Evolutionary conservation across 768 basidiomycete species (phyloP).

Genomic region (Suillus occidentalis): DNA sequence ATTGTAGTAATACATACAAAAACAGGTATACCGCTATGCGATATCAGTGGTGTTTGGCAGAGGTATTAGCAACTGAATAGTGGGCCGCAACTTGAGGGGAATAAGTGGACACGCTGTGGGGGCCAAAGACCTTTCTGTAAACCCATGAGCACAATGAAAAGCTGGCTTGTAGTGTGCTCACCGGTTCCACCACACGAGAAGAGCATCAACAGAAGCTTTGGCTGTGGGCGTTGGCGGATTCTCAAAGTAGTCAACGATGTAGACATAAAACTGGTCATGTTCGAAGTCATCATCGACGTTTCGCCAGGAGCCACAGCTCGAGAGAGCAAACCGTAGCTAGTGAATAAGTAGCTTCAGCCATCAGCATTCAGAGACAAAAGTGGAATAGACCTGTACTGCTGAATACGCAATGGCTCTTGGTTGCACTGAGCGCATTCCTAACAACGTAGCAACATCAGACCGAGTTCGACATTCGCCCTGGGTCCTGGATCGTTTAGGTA

Average conservation of each 20-base stretch:
- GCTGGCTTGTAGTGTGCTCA: neutral
- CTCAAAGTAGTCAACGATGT: constrained; percentile 17
- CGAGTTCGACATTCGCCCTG: constrained; percentile 9
- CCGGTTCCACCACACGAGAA: constrained; percentile 15
- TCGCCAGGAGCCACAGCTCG: constrained; percentile 9
- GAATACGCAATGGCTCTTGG: constrained; percentile 24
- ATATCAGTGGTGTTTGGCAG: neutral
- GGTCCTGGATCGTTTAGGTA: neutral
- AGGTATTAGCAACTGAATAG: constrained; percentile 1
- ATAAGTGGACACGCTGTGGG: neutral
- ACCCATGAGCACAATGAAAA: neutral
- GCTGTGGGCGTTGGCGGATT: neutral
- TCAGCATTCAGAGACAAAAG: neutral
- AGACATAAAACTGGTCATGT: constrained; percentile 12
- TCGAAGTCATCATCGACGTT: constrained; percentile 13
- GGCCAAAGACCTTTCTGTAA: neutral
- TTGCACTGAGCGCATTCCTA: constrained; percentile 14
- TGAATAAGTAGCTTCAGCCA: neutral
- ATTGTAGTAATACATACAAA: no score
- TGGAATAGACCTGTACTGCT: constrained; percentile 22
- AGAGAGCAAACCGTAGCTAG: constrained; percentile 17
- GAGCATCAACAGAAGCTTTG: neutral
- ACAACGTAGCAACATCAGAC: constrained; percentile 8
- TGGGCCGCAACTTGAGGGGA: constrained; percentile 1
- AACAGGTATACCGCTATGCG: neutral